Evolutionary conservation across 352 stramenopile species (phyloP).

Genomic region (Hyaloperonospora arabidopsidis): DNA sequence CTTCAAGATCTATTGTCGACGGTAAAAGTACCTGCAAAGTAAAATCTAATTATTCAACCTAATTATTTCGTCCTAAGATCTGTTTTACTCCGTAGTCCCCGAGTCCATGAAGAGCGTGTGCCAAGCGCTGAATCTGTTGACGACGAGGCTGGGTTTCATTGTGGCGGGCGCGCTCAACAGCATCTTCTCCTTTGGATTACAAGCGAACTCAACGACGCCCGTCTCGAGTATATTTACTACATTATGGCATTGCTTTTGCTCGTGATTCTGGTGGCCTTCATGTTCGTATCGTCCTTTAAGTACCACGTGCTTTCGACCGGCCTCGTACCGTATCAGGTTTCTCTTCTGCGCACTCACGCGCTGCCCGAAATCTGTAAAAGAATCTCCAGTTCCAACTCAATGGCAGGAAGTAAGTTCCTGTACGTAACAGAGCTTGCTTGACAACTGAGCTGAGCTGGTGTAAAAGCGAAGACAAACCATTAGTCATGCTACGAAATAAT

Average conservation of each 20-base stretch:
- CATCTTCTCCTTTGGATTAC: conserved; percentile 87
- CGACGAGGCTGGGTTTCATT: conserved; percentile 84
- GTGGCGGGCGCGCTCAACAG: conserved; percentile 76
- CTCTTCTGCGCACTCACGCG: conserved; percentile 50
- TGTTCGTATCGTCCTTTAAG: conserved; percentile 68
- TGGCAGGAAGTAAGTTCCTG: conserved; percentile 12
- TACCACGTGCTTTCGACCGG: conserved; percentile 57
- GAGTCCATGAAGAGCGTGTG: conserved; percentile 87
- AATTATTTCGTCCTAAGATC: conserved; percentile 85
- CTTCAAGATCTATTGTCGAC: no score
- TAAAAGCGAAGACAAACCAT: neutral
- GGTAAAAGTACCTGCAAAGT: no score
- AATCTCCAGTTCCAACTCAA: conserved; percentile 31
- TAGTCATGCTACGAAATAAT: neutral
- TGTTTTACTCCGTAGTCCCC: conserved; percentile 90
- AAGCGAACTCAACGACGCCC: conserved; percentile 84
- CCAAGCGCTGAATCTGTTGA: conserved; percentile 86
- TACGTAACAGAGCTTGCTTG: neutral
- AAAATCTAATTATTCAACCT: no score
- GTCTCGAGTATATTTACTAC: conserved; percentile 87
- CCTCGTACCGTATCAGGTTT: conserved; percentile 44
- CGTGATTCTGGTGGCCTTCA: conserved; percentile 52
- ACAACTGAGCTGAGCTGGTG: neutral
- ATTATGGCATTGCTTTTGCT: conserved; percentile 65
- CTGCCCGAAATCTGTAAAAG: conserved; percentile 34